A percentile compares a stretch with the other conserved stretches of the same genome.
phyloP scores from a whole-genome alignment of 1,284 basidiomycete species.

The Caloboletus inedulis region DNA sequence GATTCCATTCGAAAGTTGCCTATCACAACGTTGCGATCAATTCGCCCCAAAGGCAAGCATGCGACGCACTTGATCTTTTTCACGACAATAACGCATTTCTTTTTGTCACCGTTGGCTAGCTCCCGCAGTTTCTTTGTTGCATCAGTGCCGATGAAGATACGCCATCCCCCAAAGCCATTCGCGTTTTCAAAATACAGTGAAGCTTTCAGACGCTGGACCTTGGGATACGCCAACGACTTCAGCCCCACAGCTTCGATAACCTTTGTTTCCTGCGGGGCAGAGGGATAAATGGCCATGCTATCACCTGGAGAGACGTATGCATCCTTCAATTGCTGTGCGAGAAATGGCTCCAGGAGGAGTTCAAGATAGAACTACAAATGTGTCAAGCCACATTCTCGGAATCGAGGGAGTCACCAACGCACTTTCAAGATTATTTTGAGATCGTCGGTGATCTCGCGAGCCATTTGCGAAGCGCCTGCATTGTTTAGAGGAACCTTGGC shows the following conservation, averaged over 20 bases:
- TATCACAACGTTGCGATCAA: conserved; percentile 24
- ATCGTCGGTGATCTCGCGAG: conserved; percentile 16
- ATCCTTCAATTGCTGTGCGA: conserved; percentile 14
- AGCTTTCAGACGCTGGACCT: conserved; percentile 48
- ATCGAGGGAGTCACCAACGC: neutral
- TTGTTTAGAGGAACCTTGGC: conserved; percentile 25
- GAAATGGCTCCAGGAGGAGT: conserved; percentile 17
- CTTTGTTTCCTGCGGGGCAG: neutral
- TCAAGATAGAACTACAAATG: conserved; percentile 24
- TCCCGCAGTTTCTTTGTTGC: conserved; percentile 45
- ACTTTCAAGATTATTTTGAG: conserved; percentile 35
- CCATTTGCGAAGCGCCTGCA: conserved; percentile 22
- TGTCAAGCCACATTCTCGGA: neutral
- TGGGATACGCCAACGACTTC: conserved; percentile 37
- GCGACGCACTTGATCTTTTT: conserved; percentile 56
- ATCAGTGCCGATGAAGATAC: conserved; percentile 45
- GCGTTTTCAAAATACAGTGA: conserved; percentile 51
- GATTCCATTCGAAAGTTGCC: conserved; percentile 62
- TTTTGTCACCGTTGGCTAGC: conserved; percentile 38
- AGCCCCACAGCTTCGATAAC: neutral
- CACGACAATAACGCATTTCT: conserved; percentile 45
- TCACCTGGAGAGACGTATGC: conserved; percentile 10
- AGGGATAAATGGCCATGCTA: neutral
- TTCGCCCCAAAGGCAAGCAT: neutral
- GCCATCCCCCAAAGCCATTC: conserved; percentile 53